phyloP scores from a whole-genome alignment of 306 rosid species.

The Herpetospermum pedunculosum region DNA sequence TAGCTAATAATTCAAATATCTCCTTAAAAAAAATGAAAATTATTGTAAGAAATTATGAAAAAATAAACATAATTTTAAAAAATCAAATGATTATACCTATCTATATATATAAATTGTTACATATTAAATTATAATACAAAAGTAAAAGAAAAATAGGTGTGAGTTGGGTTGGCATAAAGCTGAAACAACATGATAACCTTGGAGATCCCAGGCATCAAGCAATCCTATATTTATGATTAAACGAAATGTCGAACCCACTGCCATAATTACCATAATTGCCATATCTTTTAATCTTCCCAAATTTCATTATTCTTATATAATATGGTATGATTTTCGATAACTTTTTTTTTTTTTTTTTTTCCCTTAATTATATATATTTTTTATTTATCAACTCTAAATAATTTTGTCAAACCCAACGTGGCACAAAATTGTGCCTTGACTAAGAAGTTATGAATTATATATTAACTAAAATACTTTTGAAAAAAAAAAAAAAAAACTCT shows the following conservation, averaged over 20 bases:
- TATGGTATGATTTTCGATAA: neutral
- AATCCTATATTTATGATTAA: neutral
- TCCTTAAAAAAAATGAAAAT: no score
- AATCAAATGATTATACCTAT: no score
- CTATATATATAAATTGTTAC: no score
- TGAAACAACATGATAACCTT: neutral
- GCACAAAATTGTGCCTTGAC: no score
- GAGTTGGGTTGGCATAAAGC: neutral
- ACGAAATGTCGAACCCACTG: neutral
- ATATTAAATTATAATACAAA: no score
- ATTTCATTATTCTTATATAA: neutral
- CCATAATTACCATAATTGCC: neutral
- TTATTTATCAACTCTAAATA: neutral
- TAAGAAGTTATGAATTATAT: no score
- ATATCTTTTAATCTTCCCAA: neutral
- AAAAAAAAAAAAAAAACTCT: no score
- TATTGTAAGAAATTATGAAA: no score
- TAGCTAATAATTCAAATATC: no score
- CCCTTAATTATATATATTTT: neutral
- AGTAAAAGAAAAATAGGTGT: neutral
- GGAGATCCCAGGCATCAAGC: neutral
- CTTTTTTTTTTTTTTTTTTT: neutral
- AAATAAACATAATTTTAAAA: no score
- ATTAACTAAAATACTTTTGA: no score
- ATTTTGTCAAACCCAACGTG: no score